These are phyloP conservation scores for Daldinia grandis DNA, from an alignment of 495 filamentous ascomycete genomes.

Conservation along the genomic window DNA sequence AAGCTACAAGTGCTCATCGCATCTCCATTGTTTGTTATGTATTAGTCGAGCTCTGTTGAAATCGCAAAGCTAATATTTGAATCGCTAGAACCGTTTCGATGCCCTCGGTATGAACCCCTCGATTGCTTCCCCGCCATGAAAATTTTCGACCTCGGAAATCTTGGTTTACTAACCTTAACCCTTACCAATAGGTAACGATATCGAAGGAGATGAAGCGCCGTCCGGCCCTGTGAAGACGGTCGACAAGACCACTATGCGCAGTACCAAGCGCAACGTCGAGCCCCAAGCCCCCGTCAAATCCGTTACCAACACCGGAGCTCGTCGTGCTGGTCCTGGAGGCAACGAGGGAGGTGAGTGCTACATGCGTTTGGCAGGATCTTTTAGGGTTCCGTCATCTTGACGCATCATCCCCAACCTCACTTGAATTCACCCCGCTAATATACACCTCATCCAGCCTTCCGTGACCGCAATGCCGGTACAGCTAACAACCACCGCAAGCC, in stretches of 20 bases:
- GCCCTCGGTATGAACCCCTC: conserved; percentile 76
- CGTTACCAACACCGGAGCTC: conserved; percentile 53
- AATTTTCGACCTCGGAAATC: conserved; percentile 36
- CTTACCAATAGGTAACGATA: conserved; percentile 75
- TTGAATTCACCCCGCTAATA: conserved; percentile 19
- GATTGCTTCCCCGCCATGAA: conserved; percentile 40
- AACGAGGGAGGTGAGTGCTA: conserved; percentile 78
- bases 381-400: conserved; percentile 2
- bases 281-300: conserved; percentile 69
- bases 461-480: conserved; percentile 85
- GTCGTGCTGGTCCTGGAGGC: conserved; percentile 68
- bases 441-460: conserved; percentile 71
- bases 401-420: not conserved
- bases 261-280: conserved; percentile 88
- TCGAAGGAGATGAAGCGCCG: conserved; percentile 81
- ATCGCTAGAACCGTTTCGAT: conserved; percentile 80
- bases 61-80: conserved; percentile 43
- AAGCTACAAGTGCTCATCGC: not conserved
- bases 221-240: conserved; percentile 82
- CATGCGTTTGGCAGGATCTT: conserved; percentile 9
- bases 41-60: conserved; percentile 15
- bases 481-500: conserved; percentile 83
- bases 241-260: conserved; percentile 81
- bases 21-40: not conserved
- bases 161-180: conserved; percentile 43